Evolutionary conservation across 164 flowering plant genomes (phyloP), one percentile per base, ranked within the genome.

Genomic region (Tetracentron sinense): DNA sequence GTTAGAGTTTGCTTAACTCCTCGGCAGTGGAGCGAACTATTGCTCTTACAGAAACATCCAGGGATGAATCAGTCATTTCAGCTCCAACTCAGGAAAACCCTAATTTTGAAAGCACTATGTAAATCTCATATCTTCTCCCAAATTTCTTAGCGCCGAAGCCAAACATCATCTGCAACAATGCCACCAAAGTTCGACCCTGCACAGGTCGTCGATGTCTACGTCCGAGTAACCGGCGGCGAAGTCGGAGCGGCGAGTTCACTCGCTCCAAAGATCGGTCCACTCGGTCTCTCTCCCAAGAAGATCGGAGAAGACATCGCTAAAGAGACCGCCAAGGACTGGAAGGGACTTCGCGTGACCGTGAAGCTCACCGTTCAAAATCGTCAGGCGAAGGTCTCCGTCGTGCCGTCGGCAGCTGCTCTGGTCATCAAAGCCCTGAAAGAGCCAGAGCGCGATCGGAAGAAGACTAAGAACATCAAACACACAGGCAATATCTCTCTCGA

Each of bases 171-270:
- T 19, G 27, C 47, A 42, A 27, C 60, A 23, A 72, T 72, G 75
- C 75, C 75, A 59, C 75, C 75, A 16, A 72, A 72, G 54, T 72
- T 72, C 61, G 75, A 72, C 20, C 75, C 75, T 0, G 3, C 65
- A 2, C 75, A 72, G 44, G 68, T 72, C 23, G 72, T 72, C 22
- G 75, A 72, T 11, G 75, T 72, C 25, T 68, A 54, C 20, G 75
- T 73, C 38, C 68, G 72, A 10, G 76, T 73, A 27, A 73, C 76
- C 27, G 72, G 76, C 21, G 76, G 72, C 7, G 76, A 73, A 27
- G 76, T 73, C n/a, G 76, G 76, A 0, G 76, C 72, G 20, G 76
- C 76, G 46, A 59, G 65, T 61, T 73, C 76, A 0, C 76, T 73
- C 28, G 72, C 69, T 21, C 66, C 76, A 6, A 68, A 73, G 55